These are phyloP conservation scores for Eimeria falciformis DNA, from an alignment of 169 alveolate species.

Conservation along the genomic window DNA sequence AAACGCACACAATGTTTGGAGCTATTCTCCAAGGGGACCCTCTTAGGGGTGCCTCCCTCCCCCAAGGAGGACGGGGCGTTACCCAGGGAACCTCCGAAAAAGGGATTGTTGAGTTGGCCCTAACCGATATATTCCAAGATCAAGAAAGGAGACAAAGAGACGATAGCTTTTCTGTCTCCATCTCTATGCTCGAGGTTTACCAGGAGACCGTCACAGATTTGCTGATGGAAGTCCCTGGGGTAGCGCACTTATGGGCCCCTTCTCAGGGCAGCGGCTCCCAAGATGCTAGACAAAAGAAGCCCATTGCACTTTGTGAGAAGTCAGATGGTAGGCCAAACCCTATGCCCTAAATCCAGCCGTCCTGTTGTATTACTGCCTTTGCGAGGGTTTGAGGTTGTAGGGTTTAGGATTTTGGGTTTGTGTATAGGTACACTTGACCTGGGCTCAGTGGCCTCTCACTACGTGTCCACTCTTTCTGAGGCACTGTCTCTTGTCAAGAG, in stretches of 20 bases:
- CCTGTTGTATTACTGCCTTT: not conserved
- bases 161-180: constrained; percentile 1
- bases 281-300: constrained; percentile 21
- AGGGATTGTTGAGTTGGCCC: constrained; percentile 22
- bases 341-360: not conserved
- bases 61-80: not conserved
- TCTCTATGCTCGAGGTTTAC: constrained; percentile 32
- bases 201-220: constrained; percentile 25
- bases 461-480: constrained; percentile 21
- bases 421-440: constrained; percentile 23
- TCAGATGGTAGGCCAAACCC: constrained; percentile 26
- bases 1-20: constrained; percentile 97
- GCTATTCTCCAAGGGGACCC: constrained; percentile 86
- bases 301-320: constrained; percentile 34
- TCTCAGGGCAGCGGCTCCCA: not conserved
- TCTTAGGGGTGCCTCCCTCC: constrained; percentile 79
- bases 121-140: constrained; percentile 4
- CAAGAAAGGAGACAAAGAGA: not conserved
- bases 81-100: not conserved
- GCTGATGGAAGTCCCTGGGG: not conserved
- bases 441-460: not conserved
- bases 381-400: not conserved
- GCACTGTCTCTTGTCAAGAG: constrained; percentile 20
- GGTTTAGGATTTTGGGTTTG: constrained; percentile 13
- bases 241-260: not conserved